Percentiles rank a stretch among this genome's conserved stretches.
phyloP scores from a whole-genome alignment of 208 protist genomes.

The Herpetomonas samuelpessoai region DNA sequence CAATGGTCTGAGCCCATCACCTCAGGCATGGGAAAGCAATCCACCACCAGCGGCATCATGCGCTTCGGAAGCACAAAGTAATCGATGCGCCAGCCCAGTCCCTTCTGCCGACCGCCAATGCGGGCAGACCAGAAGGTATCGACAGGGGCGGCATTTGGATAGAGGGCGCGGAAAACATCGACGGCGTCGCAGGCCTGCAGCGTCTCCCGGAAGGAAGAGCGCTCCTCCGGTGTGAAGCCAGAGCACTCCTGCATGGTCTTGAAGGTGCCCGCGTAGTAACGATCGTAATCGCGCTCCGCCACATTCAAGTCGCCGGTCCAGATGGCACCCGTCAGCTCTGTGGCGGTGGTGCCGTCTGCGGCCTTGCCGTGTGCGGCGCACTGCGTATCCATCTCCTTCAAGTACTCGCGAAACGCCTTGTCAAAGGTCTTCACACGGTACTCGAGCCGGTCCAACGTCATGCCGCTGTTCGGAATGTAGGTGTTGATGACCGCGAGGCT shows the following conservation, averaged over 20 bases:
- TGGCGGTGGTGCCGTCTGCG: neutral
- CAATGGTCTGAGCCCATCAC: constrained; percentile 88
- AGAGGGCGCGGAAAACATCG: constrained; percentile 88
- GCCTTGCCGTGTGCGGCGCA: constrained; percentile 18
- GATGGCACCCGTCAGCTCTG: constrained; percentile 55
- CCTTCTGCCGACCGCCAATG: constrained; percentile 52
- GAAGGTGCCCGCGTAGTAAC: constrained; percentile 82
- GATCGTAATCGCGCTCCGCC: constrained; percentile 91
- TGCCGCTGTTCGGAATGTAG: constrained; percentile 94
- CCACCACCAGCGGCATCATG: constrained; percentile 60
- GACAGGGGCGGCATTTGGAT: constrained; percentile 62
- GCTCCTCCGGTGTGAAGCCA: constrained; percentile 93
- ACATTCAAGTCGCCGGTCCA: constrained; percentile 95
- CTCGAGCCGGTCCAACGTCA: constrained; percentile 80
- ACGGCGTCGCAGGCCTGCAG: constrained; percentile 41
- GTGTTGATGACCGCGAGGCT: constrained; percentile 82
- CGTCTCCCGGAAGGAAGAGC: constrained; percentile 71
- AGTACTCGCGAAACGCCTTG: constrained; percentile 51
- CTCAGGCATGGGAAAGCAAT: constrained; percentile 81
- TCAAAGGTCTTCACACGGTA: constrained; percentile 87
- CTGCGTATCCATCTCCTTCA: constrained; percentile 26
- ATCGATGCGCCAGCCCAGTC: constrained; percentile 91
- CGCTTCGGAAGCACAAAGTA: constrained; percentile 89
- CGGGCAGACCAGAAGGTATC: constrained; percentile 91
- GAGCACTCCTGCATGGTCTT: constrained; percentile 90